A percentile compares a stretch with the other conserved stretches of the same genome.
phyloP scores from a whole-genome alignment of 2,329 filamentous ascomycete species.

The Aspergillus persii region DNA sequence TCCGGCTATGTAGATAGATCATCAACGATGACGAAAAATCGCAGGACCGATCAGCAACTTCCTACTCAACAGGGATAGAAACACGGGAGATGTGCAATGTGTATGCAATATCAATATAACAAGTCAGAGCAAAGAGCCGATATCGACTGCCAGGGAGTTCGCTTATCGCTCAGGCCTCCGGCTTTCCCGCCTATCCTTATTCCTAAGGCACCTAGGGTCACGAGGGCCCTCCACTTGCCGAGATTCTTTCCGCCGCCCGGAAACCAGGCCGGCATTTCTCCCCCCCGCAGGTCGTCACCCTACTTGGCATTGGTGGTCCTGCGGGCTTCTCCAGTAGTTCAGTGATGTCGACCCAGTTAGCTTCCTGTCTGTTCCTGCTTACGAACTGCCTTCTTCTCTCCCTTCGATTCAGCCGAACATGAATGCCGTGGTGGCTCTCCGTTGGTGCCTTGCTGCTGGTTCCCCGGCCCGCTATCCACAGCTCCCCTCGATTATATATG shows the following conservation, averaged over 20 bases:
- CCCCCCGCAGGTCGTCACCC: slow-evolving; percentile 8
- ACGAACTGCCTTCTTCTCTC: slow-evolving; percentile 6
- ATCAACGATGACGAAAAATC: background rate
- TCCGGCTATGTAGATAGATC: background rate
- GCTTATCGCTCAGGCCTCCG: no score
- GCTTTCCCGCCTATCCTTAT: slow-evolving; percentile 22
- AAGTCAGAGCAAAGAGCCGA: slow-evolving; percentile 10
- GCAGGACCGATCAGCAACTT: no score
- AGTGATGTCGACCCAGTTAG: background rate
- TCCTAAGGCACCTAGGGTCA: slow-evolving; percentile 8
- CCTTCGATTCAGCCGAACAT: slow-evolving; percentile 31
- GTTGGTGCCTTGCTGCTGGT: slow-evolving; percentile 17
- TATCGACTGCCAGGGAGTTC: slow-evolving; percentile 2
- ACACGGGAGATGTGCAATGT: background rate
- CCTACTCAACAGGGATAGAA: no score
- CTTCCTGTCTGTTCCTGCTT: background rate
- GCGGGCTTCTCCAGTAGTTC: slow-evolving; percentile 5
- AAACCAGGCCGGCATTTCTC: slow-evolving; percentile 29
- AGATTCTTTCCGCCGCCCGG: slow-evolving; percentile 25
- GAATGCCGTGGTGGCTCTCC: slow-evolving; percentile 37
- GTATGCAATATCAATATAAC: background rate
- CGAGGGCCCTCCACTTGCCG: slow-evolving; percentile 32
- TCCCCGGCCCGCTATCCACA: slow-evolving; percentile 18
- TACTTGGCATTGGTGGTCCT: background rate
- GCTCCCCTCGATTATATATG: slow-evolving; percentile 27